These are phyloP conservation scores for Stipa capillata DNA, from an alignment of 176 grass and related monocot species.

Conservation along the genomic window DNA sequence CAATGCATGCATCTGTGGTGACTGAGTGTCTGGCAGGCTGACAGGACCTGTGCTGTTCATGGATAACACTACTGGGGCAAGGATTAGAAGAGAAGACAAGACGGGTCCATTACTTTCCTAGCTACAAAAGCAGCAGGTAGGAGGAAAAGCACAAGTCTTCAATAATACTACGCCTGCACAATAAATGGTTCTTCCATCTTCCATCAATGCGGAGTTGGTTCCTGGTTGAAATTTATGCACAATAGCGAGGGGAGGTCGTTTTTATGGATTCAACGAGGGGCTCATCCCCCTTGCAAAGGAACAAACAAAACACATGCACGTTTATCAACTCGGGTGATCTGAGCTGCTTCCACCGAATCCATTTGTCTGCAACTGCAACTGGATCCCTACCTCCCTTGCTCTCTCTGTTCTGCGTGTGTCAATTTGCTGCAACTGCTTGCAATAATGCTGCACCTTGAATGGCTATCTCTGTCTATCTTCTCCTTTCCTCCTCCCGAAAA, in stretches of 20 bases:
- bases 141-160: neutral
- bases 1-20: neutral
- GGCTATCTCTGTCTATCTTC: neutral
- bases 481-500: neutral
- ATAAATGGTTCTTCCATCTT: neutral
- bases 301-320: constrained; percentile 29
- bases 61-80: too few species aligned
- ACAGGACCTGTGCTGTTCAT: neutral
- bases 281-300: constrained; percentile 1
- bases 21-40: too few species aligned
- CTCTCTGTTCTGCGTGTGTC: neutral
- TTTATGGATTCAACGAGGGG: neutral
- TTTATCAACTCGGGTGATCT: constrained; percentile 2
- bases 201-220: neutral
- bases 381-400: neutral
- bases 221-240: neutral
- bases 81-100: too few species aligned
- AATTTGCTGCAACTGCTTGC: constrained; percentile 22
- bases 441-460: constrained; percentile 38
- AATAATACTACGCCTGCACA: neutral
- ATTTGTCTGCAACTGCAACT: neutral
- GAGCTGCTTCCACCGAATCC: constrained; percentile 6
- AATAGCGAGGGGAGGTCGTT: neutral
- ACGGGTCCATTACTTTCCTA: too few species aligned
- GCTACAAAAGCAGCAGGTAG: too few species aligned